A percentile compares a stretch with the other conserved stretches of the same genome.
Conservation (phyloP, 1,284 basidiomycete species). For the Microbotryum lychnidis-dioicae region DNA sequence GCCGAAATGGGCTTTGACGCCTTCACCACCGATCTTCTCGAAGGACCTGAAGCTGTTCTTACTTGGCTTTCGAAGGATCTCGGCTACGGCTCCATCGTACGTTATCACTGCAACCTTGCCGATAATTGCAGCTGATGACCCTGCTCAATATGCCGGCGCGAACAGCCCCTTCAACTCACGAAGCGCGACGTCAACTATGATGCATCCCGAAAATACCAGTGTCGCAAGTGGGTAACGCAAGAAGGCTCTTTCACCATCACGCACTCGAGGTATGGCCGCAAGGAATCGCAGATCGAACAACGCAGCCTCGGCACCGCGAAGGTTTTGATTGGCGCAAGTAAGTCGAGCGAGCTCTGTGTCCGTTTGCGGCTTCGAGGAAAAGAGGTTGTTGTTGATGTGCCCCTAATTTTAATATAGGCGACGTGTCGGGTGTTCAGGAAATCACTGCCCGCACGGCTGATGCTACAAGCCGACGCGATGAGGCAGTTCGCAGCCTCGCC, state of each 20-base stretch:
- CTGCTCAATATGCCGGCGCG: too few species aligned
- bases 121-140: background rate
- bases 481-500: background rate
- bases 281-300: slow-evolving; percentile 5
- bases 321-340: slow-evolving; percentile 14
- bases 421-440: background rate
- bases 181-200: background rate
- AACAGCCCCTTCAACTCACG: slow-evolving; percentile 15
- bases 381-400: too few species aligned
- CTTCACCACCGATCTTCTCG: slow-evolving; percentile 66
- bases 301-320: slow-evolving; percentile 6
- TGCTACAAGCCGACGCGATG: background rate
- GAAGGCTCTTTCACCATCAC: slow-evolving; percentile 18
- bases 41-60: slow-evolving; percentile 44
- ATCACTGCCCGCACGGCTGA: background rate
- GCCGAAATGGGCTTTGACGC: slow-evolving; percentile 61
- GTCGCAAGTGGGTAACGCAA: slow-evolving; percentile 1
- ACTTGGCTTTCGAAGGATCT: slow-evolving; percentile 38
- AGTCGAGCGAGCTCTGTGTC: background rate
- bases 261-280: slow-evolving; percentile 19
- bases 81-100: slow-evolving; percentile 7
- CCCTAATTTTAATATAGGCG: too few species aligned
- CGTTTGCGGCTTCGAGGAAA: too few species aligned
- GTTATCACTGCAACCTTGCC: background rate
- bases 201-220: too few species aligned